Conservation (phyloP, 768 basidiomycete genomes). For the Guyanaporus albipodus region DNA sequence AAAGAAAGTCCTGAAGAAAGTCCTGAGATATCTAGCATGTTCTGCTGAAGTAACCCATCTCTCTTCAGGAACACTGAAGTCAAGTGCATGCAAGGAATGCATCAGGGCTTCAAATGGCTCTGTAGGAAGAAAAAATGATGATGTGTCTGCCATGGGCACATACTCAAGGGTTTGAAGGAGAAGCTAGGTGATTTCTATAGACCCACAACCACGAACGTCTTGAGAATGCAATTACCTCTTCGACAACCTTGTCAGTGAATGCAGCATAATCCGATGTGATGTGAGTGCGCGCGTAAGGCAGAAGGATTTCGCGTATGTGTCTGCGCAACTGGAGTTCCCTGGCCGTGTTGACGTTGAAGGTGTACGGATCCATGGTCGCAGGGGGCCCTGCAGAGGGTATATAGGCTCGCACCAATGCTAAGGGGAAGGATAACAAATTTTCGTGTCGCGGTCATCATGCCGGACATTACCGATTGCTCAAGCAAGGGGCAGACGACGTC, state of each 20-base stretch:
- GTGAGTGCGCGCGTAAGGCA: slow-evolving; percentile 51
- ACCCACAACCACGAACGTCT: background rate
- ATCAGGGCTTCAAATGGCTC: slow-evolving; percentile 52
- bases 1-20: slow-evolving; percentile 16
- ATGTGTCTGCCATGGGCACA: slow-evolving; percentile 48
- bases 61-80: slow-evolving; percentile 41
- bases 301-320: slow-evolving; percentile 54
- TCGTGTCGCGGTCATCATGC: too few species aligned
- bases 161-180: slow-evolving; percentile 36
- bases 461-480: background rate
- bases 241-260: slow-evolving; percentile 48
- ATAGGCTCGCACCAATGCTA: too few species aligned
- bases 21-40: slow-evolving; percentile 17
- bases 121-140: slow-evolving; percentile 46
- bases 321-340: slow-evolving; percentile 24
- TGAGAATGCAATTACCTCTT: slow-evolving; percentile 34
- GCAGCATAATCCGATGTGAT: slow-evolving; percentile 52
- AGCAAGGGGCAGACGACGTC: background rate
- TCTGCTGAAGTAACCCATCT: slow-evolving; percentile 34
- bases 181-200: slow-evolving; percentile 33
- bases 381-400: too few species aligned
- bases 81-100: slow-evolving; percentile 30
- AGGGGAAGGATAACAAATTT: too few species aligned
- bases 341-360: slow-evolving; percentile 17
- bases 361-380: slow-evolving; percentile 12